A percentile compares a stretch with the other conserved stretches of the same genome.
phyloP scores from a whole-genome alignment of 129 eudicot genomes.

The Flaveria ramosissima region DNA sequence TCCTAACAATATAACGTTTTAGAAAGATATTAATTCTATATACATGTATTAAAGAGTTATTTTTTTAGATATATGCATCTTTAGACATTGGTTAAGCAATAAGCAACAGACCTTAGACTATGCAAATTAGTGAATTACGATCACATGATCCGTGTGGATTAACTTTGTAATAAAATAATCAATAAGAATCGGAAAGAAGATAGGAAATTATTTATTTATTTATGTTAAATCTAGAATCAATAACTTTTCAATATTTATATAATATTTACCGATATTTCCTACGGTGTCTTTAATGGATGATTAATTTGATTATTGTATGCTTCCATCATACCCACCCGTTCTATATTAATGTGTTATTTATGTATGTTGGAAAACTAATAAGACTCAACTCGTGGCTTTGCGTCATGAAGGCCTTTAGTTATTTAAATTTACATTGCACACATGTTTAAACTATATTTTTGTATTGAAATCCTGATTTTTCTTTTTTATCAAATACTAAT shows the following conservation, averaged over 20 bases:
- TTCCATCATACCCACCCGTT: neutral
- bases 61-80: no score
- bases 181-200: neutral
- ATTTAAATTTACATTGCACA: no score
- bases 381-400: conserved; percentile 18
- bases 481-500: no score
- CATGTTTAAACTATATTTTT: no score
- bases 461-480: no score
- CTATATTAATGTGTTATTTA: neutral
- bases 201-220: neutral
- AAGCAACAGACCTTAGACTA: no score
- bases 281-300: neutral
- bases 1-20: no score
- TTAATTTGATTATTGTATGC: neutral
- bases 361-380: conserved; percentile 31
- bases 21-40: no score
- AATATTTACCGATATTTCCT: neutral
- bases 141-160: neutral
- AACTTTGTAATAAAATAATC: neutral
- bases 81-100: no score
- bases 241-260: neutral
- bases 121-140: neutral
- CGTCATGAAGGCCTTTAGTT: neutral
- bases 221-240: neutral
- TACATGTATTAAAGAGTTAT: no score